A percentile compares a stretch with the other conserved stretches of the same genome.
Conservation (phyloP, 305 asterid genomes). For the Fraxinus angustifolia region DNA sequence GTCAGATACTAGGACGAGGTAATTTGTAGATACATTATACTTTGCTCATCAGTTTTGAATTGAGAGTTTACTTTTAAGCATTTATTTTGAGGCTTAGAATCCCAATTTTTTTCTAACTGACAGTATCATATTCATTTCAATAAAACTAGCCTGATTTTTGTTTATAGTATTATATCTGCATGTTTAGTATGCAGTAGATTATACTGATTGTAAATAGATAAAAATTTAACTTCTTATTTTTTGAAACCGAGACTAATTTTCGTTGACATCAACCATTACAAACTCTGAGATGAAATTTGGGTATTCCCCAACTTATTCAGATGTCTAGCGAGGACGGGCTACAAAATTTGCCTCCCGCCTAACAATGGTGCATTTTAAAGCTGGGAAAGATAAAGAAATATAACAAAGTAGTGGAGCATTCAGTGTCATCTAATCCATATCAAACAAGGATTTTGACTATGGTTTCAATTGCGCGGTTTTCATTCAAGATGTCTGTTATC, state of each 20-base stretch:
- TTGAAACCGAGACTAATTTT: too few relatives aligned
- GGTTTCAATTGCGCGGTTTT: background rate
- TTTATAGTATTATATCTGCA: background rate
- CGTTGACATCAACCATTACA: too few relatives aligned
- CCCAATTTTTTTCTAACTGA: background rate
- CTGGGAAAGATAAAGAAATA: too few relatives aligned
- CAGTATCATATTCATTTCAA: background rate
- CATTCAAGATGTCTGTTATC: background rate
- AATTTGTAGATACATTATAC: background rate
- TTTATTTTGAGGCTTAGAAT: background rate
- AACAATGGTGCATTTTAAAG: too few relatives aligned
- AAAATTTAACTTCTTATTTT: too few relatives aligned
- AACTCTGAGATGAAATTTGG: too few relatives aligned
- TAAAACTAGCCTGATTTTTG: background rate
- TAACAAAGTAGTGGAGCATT: background rate
- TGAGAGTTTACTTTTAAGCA: background rate
- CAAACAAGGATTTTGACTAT: background rate
- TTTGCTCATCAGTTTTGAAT: constrained; percentile 16
- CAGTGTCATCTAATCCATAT: background rate
- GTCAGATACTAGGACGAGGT: constrained; percentile 48
- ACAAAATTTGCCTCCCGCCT: too few relatives aligned
- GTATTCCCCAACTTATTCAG: too few relatives aligned
- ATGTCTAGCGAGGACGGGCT: too few relatives aligned
- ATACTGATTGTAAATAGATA: background rate
- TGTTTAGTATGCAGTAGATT: background rate